These are phyloP conservation scores for Gorgonomyces haynaldii DNA, from an alignment of 192 early-diverging fungal species.

Conservation along the genomic window DNA sequence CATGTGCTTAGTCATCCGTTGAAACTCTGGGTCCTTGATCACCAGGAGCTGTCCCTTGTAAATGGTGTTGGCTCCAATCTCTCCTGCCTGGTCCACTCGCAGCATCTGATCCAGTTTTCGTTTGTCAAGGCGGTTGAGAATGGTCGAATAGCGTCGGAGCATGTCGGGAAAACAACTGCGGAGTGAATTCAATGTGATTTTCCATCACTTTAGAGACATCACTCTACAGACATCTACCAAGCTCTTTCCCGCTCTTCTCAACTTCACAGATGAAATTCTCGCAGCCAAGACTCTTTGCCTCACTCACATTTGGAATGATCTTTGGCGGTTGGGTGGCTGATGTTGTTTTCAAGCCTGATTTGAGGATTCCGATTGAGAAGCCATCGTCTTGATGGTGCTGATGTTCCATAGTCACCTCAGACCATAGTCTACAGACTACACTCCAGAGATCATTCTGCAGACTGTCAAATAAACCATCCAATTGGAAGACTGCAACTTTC, in stretches of 20 bases:
- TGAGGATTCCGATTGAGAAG: too few species aligned
- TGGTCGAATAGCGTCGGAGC: not conserved
- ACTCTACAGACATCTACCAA: not conserved
- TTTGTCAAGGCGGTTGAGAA: not conserved
- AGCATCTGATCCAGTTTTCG: conserved; percentile 46
- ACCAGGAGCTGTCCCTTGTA: conserved; percentile 77
- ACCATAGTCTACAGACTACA: too few species aligned
- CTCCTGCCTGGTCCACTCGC: conserved; percentile 94
- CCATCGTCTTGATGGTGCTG: too few species aligned
- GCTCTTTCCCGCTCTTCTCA: not conserved
- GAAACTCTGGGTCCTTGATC: not conserved
- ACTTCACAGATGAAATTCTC: not conserved
- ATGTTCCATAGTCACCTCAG: too few species aligned
- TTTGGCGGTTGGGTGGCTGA: not conserved
- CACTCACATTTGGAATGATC: not conserved
- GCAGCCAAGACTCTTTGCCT: not conserved
- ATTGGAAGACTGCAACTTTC: too few species aligned
- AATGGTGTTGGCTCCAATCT: conserved; percentile 89
- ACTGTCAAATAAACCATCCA: too few species aligned
- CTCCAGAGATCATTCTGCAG: too few species aligned
- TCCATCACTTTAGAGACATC: not conserved
- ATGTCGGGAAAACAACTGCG: not conserved
- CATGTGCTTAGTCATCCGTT: conserved; percentile 56
- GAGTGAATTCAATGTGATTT: not conserved
- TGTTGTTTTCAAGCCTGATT: not conserved